Percentiles rank a stretch among this genome's conserved stretches.
phyloP scores from a whole-genome alignment of 2,329 filamentous ascomycete species.

The Hysterium pulicare region DNA sequence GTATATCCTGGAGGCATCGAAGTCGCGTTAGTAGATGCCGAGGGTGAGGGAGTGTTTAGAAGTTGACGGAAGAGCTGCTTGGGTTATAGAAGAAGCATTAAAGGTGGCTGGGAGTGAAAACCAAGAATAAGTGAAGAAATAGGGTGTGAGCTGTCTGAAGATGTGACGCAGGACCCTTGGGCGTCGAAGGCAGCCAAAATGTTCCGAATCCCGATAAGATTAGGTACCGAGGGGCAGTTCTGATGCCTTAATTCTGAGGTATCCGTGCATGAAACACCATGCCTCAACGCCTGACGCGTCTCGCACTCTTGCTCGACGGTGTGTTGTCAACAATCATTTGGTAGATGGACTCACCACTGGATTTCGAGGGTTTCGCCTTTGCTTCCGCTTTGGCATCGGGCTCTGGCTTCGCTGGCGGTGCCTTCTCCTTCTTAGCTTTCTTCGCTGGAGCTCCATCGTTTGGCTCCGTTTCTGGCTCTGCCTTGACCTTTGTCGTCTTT shows the following conservation, averaged over 20 bases:
- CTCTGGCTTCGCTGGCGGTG: not conserved
- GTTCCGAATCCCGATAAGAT: not conserved
- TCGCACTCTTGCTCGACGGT: not conserved
- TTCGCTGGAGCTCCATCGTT: not conserved
- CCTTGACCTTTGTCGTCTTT: not conserved
- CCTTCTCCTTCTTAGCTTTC: too few relatives aligned
- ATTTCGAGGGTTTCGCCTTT: not conserved
- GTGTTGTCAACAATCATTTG: too few relatives aligned
- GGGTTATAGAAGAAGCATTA: not conserved
- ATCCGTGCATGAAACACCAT: not conserved
- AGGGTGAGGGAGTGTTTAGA: not conserved
- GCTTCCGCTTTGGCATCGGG: not conserved
- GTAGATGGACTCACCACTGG: too few relatives aligned
- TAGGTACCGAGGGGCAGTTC: not conserved
- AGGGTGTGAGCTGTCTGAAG: not conserved
- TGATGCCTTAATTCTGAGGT: not conserved
- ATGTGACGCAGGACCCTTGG: not conserved
- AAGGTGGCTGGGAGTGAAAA: not conserved
- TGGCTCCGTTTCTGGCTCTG: not conserved
- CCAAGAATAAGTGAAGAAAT: not conserved
- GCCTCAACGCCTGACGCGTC: not conserved
- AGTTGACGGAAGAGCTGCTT: not conserved
- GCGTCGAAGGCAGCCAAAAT: conserved; percentile 1
- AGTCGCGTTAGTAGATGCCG: not conserved
- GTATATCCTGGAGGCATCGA: conserved; percentile 47